Conservation (phyloP, 2,329 filamentous ascomycete species). For the Hypoxylon sp. region DNA sequence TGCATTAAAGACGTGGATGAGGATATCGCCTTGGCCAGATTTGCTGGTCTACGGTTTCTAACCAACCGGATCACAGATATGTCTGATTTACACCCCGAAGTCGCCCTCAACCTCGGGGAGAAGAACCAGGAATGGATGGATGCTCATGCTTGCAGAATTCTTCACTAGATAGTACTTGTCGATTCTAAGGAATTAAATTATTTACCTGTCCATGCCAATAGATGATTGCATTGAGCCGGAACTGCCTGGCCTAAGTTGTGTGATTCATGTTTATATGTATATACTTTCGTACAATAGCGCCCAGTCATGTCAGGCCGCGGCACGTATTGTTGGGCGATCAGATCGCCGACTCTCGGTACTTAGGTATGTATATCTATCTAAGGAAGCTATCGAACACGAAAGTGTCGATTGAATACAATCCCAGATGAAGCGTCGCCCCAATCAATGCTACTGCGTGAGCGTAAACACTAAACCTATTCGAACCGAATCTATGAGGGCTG, state of each 20-base stretch:
- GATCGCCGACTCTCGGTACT: not conserved
- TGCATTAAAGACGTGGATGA: slow-evolving; percentile 10
- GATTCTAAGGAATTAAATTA: not conserved
- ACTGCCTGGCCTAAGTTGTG: not conserved
- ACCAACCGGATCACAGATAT: slow-evolving; percentile 1
- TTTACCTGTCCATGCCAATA: not conserved
- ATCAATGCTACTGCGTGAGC: not conserved
- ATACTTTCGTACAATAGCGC: not conserved
- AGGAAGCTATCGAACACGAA: not conserved
- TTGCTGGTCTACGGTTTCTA: slow-evolving; percentile 9
- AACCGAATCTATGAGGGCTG: not conserved
- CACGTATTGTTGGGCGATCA: not conserved
- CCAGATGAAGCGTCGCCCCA: not conserved
- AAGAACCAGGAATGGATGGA: not conserved
- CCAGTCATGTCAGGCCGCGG: not conserved
- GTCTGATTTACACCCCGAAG: slow-evolving; percentile 20
- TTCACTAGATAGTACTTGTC: not conserved
- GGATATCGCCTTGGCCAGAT: slow-evolving; percentile 8
- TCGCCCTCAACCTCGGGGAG: slow-evolving; percentile 7
- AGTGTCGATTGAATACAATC: not conserved
- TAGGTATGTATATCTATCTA: not conserved
- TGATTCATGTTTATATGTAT: not conserved
- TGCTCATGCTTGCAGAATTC: not conserved
- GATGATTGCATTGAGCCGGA: not conserved
- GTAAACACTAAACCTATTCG: not conserved